phyloP scores from a whole-genome alignment of 257 asterid genomes.

The Phtheirospermum japonicum region DNA sequence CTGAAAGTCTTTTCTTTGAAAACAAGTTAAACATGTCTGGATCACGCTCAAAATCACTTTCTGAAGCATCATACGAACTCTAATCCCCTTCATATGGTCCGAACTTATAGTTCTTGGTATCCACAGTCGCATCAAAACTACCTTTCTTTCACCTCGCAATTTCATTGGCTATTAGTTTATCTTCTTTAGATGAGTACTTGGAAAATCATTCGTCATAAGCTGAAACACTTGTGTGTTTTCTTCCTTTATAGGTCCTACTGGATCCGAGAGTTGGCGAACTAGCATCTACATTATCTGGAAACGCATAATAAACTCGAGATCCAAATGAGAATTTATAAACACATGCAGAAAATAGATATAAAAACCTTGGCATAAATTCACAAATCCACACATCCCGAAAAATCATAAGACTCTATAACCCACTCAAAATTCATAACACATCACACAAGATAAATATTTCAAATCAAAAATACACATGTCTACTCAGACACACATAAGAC shows the following conservation, averaged over 20 bases:
- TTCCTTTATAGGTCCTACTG: constrained; percentile 15
- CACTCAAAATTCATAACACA: constrained; percentile 16
- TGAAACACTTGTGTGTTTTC: constrained; percentile 27
- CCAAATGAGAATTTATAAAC: constrained; percentile 6
- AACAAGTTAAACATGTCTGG: constrained; percentile 32
- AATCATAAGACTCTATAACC: constrained; percentile 6
- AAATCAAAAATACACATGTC: constrained; percentile 6
- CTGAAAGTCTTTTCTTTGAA: constrained; percentile 45
- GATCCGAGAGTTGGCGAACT: too few relatives aligned
- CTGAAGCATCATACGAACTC: constrained; percentile 51
- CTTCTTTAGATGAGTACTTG: constrained; percentile 38
- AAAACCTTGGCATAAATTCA: constrained; percentile 14
- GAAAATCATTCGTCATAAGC: constrained; percentile 27
- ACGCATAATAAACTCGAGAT: constrained; percentile 11
- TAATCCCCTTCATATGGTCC: constrained; percentile 58
- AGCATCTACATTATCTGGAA: not conserved
- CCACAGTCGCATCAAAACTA: constrained; percentile 30
- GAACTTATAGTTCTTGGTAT: constrained; percentile 30
- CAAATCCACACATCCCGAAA: constrained; percentile 25
- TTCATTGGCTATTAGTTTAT: constrained; percentile 47
- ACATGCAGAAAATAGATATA: too few relatives aligned
- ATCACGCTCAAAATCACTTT: constrained; percentile 49
- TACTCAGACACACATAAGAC: not conserved
- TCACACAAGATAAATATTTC: constrained; percentile 6
- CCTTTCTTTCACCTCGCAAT: constrained; percentile 44